Percentiles rank a stretch among this genome's conserved stretches.
Conservation (phyloP, 1,139 yeast species). For the Keqinozyma sinolaborantium region DNA sequence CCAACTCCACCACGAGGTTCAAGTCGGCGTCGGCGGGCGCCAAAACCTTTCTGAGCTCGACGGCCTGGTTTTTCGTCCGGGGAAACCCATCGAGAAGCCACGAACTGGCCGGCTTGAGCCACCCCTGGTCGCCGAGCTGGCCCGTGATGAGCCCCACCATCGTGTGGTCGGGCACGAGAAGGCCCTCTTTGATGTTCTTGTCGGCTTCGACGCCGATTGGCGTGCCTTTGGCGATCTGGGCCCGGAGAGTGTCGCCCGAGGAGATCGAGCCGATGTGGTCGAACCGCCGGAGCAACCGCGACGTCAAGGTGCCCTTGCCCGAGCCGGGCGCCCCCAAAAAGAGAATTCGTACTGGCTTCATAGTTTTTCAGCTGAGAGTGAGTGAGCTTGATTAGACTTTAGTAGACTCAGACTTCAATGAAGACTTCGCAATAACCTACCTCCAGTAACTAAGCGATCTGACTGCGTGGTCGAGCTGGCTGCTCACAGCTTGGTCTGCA, state of each 20-base stretch:
- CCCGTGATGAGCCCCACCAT: conserved; percentile 59
- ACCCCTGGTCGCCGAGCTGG: conserved; percentile 41
- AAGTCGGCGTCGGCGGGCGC: conserved; percentile 34
- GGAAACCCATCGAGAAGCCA: conserved; percentile 95
- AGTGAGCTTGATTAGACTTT: neutral
- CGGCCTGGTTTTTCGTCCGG: conserved; percentile 71
- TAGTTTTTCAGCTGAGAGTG: no score
- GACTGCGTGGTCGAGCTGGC: no score
- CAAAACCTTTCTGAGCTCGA: conserved; percentile 46
- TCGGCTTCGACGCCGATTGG: conserved; percentile 59
- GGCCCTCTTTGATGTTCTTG: conserved; percentile 56
- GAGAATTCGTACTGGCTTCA: conserved; percentile 68
- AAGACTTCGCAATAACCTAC: no score
- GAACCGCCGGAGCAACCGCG: conserved; percentile 54
- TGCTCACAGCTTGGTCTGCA: no score
- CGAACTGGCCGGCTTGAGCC: conserved; percentile 45
- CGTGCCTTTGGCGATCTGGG: conserved; percentile 57
- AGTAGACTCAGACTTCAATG: neutral
- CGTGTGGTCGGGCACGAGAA: conserved; percentile 66
- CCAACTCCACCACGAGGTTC: conserved; percentile 76
- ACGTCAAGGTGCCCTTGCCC: conserved; percentile 89
- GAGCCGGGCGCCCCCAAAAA: conserved; percentile 92
- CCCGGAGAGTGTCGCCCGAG: conserved; percentile 80
- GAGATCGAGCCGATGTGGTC: conserved; percentile 56
- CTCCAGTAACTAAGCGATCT: no score